Evolutionary conservation across 1,284 basidiomycete species (phyloP), one percentile per base, ranked within the genome.

Genomic region (Rhizoctonia solani): DNA sequence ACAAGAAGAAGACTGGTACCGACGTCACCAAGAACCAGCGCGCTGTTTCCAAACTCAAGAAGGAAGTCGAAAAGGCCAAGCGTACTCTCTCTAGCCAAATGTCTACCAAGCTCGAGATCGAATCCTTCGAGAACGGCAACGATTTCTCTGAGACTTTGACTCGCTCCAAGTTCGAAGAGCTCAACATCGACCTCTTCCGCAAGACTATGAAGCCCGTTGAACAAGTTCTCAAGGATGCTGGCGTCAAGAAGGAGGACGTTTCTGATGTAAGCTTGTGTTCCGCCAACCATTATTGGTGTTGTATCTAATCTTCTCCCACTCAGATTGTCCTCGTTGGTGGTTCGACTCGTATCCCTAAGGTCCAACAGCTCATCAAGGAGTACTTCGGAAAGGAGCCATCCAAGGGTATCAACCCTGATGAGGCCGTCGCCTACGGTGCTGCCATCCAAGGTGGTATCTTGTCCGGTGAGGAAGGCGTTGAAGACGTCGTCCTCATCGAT

Each of bases 161-260:
- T 69, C 88, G 95, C 69, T 95, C 96, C 82, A 98, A 98, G 82
- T 98, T 99, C 77, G 96, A 98, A 80, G 95, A 98, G 80, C 84
- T 98, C 74, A 98, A 98, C 87, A 91, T 97, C 82, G 95, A 99
- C 75, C 87, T 98, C 58, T 98, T 99, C 92, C 87, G 94, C 75
- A 95, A 95, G 87, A 98, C 96, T 49, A 94, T 98, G 92, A 96
- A 95, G 85, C 96, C 96, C 73, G 96, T 98, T 72, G 95, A 98
- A 81, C 95, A 98, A 80, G 96, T 98, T 37, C 84, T 98, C 75
- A 98, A 98, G 87, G 96, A 99, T 76, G 90, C 96, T 71, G 90
- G 90, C 74, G 89, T 98, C 77, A 96, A 95, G 87, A 98, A 98
- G 87, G 94, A 98, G 73, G 92, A 95, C 74, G 81, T 99, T 69